phyloP scores from a whole-genome alignment of 2,329 filamentous ascomycete species.

The Blastomyces emzantsi region DNA sequence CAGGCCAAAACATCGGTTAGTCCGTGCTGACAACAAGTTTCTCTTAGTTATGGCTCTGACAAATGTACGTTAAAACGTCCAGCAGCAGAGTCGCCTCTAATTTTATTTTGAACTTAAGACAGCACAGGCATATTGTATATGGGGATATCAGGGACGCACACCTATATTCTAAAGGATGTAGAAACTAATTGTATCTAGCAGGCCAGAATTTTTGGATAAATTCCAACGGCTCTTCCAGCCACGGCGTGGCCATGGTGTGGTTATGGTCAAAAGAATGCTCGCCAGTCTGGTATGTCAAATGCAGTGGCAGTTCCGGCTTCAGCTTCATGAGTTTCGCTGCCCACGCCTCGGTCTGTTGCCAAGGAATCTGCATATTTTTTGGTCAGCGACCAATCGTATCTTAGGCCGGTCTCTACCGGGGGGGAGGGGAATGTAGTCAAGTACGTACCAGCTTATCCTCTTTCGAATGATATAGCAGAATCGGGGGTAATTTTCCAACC shows the following conservation, averaged over 20 bases:
- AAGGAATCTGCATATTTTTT: not conserved
- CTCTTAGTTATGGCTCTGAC: too few relatives aligned
- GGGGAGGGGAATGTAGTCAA: not conserved
- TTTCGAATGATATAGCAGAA: conserved; percentile 3
- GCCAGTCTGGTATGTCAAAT: conserved; percentile 1
- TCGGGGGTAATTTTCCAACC: not conserved
- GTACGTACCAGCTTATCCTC: not conserved
- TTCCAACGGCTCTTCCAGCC: not conserved
- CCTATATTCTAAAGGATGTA: not conserved
- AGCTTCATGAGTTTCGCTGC: conserved; percentile 1
- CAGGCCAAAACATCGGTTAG: not conserved
- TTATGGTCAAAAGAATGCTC: not conserved
- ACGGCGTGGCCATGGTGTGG: not conserved
- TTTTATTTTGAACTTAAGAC: not conserved
- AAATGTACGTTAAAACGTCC: not conserved
- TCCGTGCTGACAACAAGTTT: not conserved
- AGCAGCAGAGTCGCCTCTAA: not conserved
- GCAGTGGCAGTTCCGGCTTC: not conserved
- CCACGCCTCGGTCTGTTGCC: not conserved
- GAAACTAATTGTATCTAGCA: not conserved
- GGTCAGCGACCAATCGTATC: not conserved
- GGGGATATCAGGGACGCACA: not conserved
- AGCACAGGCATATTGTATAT: not conserved
- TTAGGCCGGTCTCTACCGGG: not conserved
- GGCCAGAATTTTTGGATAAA: not conserved